Conservation (phyloP, 2,329 filamentous ascomycete species). For the Chrysosporium queenslandicum region DNA sequence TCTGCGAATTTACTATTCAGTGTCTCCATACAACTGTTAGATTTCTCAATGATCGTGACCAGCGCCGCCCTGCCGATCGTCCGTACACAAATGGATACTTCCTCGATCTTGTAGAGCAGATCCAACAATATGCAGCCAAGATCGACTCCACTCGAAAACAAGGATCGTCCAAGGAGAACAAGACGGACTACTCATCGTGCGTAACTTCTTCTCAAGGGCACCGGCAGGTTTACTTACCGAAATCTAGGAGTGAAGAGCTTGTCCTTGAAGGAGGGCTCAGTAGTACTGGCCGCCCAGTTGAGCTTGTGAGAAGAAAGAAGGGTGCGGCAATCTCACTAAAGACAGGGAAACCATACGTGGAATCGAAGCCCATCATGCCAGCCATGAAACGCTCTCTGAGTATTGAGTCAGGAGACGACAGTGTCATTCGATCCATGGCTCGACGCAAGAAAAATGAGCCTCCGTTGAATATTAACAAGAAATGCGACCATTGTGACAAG, state of each 20-base stretch:
- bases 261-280: conserved; percentile 71
- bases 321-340: conserved; percentile 64
- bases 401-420: conserved; percentile 58
- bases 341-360: conserved; percentile 55
- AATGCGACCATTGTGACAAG: conserved; percentile 76
- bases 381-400: conserved; percentile 46
- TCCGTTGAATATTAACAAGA: conserved; percentile 71
- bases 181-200: conserved; percentile 36
- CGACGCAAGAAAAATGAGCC: conserved; percentile 87
- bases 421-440: conserved; percentile 87
- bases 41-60: conserved; percentile 74
- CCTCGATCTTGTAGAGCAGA: conserved; percentile 89
- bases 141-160: conserved; percentile 63
- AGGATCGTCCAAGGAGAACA: conserved; percentile 29
- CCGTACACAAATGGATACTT: conserved; percentile 96
- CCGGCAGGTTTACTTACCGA: conserved; percentile 28
- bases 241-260: conserved; percentile 56
- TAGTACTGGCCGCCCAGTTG: conserved; percentile 70
- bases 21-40: conserved; percentile 85
- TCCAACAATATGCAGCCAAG: conserved; percentile 77
- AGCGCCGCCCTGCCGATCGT: conserved; percentile 70
- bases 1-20: conserved; percentile 81
- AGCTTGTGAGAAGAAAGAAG: conserved; percentile 73
- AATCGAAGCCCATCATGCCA: conserved; percentile 23
- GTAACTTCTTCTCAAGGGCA: no score